Base-by-base conservation (phyloP, 2,329 filamentous ascomycete species). In the Ophiobolus disseminans region DNA sequence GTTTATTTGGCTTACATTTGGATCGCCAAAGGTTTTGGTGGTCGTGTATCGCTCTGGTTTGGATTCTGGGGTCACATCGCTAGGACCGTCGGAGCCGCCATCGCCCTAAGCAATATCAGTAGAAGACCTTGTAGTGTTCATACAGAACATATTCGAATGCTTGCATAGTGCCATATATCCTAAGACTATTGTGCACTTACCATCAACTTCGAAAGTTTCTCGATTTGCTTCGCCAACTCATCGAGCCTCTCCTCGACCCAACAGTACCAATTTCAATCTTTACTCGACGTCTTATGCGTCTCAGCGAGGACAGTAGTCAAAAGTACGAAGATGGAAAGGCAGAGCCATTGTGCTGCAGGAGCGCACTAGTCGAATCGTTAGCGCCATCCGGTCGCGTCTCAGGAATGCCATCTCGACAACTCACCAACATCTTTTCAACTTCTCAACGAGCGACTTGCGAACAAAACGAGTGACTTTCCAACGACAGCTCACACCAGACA, bases 391-490 rank as follows among this genome's bases (percentile, higher is more conserved):
- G n/a, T n/a, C n/a, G n/a, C n/a, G n/a, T n/a, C n/a, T n/a, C n/a
- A n/a, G n/a, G n/a, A n/a, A n/a, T n/a, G n/a, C n/a, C n/a, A 4
- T 10, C 32, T 4, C 32, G 13, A 20, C 22, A 2, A 54, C 53
- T 47, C 38, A 53, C 53, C 48, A 53, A 42, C 53, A 55, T 55
- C 26, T 40, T 55, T 20, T 14, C 14, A 4, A 19, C 31, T 36
- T 32, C 28, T 37, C 16, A 52, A 34, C 22, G 23, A 49, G 32
- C 40, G 11, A 21, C 32, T 28, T 36, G 21, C 20, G 25, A 42
- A 37, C 16, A 36, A 40, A 37, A 43, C 31, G 30, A 34, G 30
- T 40, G 20, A 42, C 25, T 28, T 50, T 42, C 20, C 28, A 34
- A 31, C 40, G 26, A 42, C 28, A 13, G 23, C 23, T 32, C 21